Evolutionary conservation across 495 filamentous ascomycete genomes (phyloP), one percentile per base, ranked within the genome.

Genomic region (Lasiosphaeria miniovina): DNA sequence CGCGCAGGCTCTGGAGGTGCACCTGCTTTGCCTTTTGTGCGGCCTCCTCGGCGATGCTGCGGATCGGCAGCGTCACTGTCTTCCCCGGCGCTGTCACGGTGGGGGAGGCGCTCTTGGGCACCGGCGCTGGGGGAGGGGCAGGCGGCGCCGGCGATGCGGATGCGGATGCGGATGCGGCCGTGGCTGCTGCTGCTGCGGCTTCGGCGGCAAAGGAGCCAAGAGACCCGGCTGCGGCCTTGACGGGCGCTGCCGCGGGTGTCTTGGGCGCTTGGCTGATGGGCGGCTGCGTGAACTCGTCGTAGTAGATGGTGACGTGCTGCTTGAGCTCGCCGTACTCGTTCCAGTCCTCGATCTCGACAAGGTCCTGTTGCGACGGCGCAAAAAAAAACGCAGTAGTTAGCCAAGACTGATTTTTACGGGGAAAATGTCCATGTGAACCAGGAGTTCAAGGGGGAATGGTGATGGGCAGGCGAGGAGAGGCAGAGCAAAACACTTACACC

Each of bases 301-400:
- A 77, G 74, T 76, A 77, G 64, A 82, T 75, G 48, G 70, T 87
- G 56, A 97, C 80, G 60, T 90, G 84, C 71, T 94, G 84, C 71
- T 94, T 93, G 57, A 98, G 82, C 77, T 98, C 94, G 68, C 90
- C 93, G 68, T 93, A 96, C 67, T 98, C 94, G 75, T 98, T 98
- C 95, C 95, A 98, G 70, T 98, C 94, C 77, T 98, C 94, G 57
- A 96, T 83, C 68, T 97, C 84, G 58, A 96, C 90, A 32, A 96
- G 79, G 69, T 98, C 94, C 92, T 96, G 62, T 24, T 24, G 24
- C 24, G 24, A 24, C 24, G 24, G 24, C 24, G 24, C 24, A 24
- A 24, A 24, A 24, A 24, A 24, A 24, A 24, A 24, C 24, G 24
- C 24, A 24, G 24, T 24, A 24, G 24, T 24, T 24, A 24, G 24